Base-by-base conservation (phyloP, 257 asterid species). In the Fraxinus pennsylvanica region DNA sequence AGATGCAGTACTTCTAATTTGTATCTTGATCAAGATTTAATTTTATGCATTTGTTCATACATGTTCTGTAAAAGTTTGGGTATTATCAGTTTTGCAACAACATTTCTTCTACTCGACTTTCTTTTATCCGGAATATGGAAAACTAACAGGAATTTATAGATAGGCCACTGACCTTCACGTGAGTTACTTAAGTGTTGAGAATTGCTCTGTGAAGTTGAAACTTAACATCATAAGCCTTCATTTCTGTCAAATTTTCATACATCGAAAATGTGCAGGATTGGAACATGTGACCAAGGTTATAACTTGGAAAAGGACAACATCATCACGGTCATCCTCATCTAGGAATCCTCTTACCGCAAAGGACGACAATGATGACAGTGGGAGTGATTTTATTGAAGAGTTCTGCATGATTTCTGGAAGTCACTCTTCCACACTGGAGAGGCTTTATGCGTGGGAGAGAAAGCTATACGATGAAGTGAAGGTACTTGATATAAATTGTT, bases 361-460 rank as follows among this genome's bases (percentile, higher is more conserved):
- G 85, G 98, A 93, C 82, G 98, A 93, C 74, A 91, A 84, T 38
- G 97, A 93, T 80, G 98, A 91, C 72, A 93, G 98, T 68, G 97
- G 94, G 27, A 91, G 98, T 54, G 99, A 96, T 81, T 96, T 92
- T 77, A 86, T 93, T 30, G 98, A 93, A 80, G 99, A 93, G 68
- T 91, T 93, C 83, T 91, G 94, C 87, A 93, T 96, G 99, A 92
- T 93, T 81, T 91, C 99, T 70, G 99, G 99, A 83, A 96, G 95
- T 84, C 98, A 96, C 87, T 96, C 99, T 75, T 96, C 99, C 83
- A 89, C 97, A 13, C 92, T 96, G 63, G 99, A 96, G 21, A 86
- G 99, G 82, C 82, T 96, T 63, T 96, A 92, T 70, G 99, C 99
- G 66, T 96, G 99, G 99, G 99, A 96, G 85, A 90, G 99, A 90